Percentiles rank a stretch among this genome's conserved stretches.
phyloP scores from a whole-genome alignment of 257 asterid genomes.

The Scutellaria baicalensis region DNA sequence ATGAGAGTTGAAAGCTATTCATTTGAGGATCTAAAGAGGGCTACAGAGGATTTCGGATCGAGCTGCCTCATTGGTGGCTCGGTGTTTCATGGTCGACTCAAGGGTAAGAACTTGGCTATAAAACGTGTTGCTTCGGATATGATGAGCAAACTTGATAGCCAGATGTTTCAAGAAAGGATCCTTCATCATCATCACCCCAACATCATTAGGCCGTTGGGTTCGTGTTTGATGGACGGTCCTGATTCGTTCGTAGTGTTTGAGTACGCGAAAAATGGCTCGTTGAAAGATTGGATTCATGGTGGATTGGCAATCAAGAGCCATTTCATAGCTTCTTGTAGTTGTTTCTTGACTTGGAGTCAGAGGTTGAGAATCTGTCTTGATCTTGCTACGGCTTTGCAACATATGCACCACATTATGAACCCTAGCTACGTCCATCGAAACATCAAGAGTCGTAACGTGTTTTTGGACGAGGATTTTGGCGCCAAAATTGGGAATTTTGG shows the following conservation, averaged over 20 bases:
- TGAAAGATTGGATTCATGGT: constrained; percentile 89
- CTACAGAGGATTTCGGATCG: constrained; percentile 53
- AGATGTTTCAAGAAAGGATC: constrained; percentile 30
- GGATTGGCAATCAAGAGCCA: constrained; percentile 86
- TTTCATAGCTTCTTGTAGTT: constrained; percentile 72
- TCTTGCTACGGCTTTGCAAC: constrained; percentile 59
- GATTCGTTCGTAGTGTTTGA: constrained; percentile 56
- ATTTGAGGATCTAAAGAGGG: constrained; percentile 56
- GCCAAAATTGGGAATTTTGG: constrained; percentile 77
- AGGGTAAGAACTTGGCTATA: constrained; percentile 56
- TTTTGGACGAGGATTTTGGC: constrained; percentile 59
- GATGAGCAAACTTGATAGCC: constrained; percentile 35
- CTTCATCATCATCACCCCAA: constrained; percentile 57
- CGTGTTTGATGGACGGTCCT: constrained; percentile 34
- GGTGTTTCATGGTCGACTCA: constrained; percentile 67
- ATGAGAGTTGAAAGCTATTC: constrained; percentile 44
- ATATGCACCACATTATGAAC: constrained; percentile 72
- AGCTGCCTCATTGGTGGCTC: constrained; percentile 49
- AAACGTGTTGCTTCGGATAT: constrained; percentile 29
- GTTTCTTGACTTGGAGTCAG: constrained; percentile 74
- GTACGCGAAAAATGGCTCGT: constrained; percentile 64
- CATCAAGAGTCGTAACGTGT: constrained; percentile 56
- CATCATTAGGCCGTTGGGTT: constrained; percentile 48
- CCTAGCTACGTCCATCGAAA: constrained; percentile 59
- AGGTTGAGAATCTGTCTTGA: constrained; percentile 61